A percentile compares a stretch with the other conserved stretches of the same genome.
Evolutionary conservation across 176 grass and related monocot species (phyloP).

Genomic region (Carex pumila): DNA sequence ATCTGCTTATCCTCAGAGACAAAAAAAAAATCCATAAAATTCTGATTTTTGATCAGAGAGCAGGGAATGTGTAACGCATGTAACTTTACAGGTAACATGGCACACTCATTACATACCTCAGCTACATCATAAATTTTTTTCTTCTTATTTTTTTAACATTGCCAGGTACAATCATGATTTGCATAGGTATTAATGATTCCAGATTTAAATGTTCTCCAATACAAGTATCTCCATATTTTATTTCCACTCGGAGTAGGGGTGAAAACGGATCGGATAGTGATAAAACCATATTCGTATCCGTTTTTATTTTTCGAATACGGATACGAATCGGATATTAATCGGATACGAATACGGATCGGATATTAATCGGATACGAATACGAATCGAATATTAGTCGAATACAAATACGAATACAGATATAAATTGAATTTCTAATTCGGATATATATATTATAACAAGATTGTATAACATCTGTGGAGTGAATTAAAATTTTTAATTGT

Average conservation of each 20-base stretch:
- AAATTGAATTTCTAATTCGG: too few species aligned
- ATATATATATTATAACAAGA: too few species aligned
- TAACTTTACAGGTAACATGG: background rate
- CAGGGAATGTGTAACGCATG: background rate
- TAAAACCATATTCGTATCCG: too few species aligned
- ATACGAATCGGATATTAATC: too few species aligned
- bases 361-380: too few species aligned
- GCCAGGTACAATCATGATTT: background rate
- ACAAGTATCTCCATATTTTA: background rate
- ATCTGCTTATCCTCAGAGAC: background rate
- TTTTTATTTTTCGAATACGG: too few species aligned
- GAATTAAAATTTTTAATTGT: too few species aligned
- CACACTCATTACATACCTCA: background rate
- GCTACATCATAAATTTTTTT: background rate
- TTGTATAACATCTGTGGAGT: too few species aligned
- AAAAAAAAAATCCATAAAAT: background rate
- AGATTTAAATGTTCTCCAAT: background rate
- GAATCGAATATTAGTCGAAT: too few species aligned
- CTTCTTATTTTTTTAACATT: background rate
- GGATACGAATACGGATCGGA: too few species aligned
- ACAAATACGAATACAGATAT: too few species aligned
- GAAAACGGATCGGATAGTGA: too few species aligned
- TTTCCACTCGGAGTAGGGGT: background rate
- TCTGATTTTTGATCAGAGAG: background rate
- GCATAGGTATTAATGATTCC: background rate